Evolutionary conservation across 1,139 yeast genomes (phyloP), one percentile per base, ranked within the genome.

Genomic region (Lodderomyces theae): DNA sequence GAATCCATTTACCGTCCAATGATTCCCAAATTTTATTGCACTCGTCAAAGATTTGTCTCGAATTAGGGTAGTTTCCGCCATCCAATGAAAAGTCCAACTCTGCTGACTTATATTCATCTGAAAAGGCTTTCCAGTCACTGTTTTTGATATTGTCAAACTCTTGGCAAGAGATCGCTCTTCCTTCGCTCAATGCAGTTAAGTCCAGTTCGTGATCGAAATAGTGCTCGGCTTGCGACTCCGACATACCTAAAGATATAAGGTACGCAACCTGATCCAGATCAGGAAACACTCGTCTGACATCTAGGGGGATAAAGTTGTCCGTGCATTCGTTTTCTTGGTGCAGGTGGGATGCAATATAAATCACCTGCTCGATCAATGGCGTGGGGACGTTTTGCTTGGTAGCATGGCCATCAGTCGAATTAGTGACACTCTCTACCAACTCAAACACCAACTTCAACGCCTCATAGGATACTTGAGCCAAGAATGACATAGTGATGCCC

Each of bases 181-280:
- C 53, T 4, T 42, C 35, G 1, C 44, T 38, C 9, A 64, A 49
- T 8, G 54, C 52, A 2, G 38, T 38, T 32, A 66, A 46, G 34
- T 53, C 53, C 9, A 49, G 49, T 1, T 57, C 57, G 43, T 61
- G 61, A 6, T 62, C 55, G 42, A 76, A 60, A 19, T 68, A 58
- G 23, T 67, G 69, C 4, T 62, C 51, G 0, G 80, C 80, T 22
- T 64, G 65, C 0, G 56, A 51, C 12, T 62, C 67, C 1, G 66
- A 35, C 38, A 79, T 50, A 1, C 85, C 86, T n/a, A 70, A 51
- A 1, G 60, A 56, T 8, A 58, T 56, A 37, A 82, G 59, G 46
- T 74, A 78, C 5, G 71, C 66, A 7, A 76, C 58, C 49, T 78
- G 76, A 8, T 66, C 66, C n/a, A 66, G 63, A 0, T 86, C 74